These are phyloP conservation scores for Vaccinium vitisidaea DNA, from an alignment of 148 eudicot species.

Conservation along the genomic window DNA sequence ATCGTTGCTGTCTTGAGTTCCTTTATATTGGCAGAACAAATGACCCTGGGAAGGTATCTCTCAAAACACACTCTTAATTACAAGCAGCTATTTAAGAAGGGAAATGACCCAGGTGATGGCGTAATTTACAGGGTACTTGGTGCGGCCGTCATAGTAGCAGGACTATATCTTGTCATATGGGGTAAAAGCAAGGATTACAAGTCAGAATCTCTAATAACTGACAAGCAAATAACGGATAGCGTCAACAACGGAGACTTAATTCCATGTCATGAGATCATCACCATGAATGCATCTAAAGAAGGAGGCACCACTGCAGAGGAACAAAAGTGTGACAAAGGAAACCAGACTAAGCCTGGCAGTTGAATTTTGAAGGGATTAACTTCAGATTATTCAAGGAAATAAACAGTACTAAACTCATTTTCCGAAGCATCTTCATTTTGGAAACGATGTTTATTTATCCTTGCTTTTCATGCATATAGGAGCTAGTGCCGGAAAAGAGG, in stretches of 20 bases:
- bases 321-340: constrained; percentile 4
- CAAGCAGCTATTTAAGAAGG: not conserved
- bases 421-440: not conserved
- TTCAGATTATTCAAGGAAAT: not conserved
- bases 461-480: not conserved
- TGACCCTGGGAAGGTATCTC: constrained; percentile 80
- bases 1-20: constrained; percentile 76
- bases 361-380: not conserved
- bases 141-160: constrained; percentile 49
- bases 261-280: constrained; percentile 25
- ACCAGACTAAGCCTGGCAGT: not conserved
- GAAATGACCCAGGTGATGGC: constrained; percentile 12
- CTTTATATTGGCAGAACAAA: constrained; percentile 64
- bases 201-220: constrained; percentile 17
- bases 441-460: not conserved
- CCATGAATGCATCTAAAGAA: constrained; percentile 18
- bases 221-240: constrained; percentile 23
- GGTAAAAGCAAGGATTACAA: constrained; percentile 65
- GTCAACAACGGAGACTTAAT: constrained; percentile 13
- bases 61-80: not conserved
- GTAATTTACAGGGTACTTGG: constrained; percentile 53
- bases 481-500: not conserved
- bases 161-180: constrained; percentile 70
- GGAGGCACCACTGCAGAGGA: not conserved
- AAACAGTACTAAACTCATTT: constrained; percentile 1